Percentiles rank a stretch among this genome's conserved stretches.
These are phyloP conservation scores for Pinus tabuliformis DNA, from an alignment of 75 land plant genomes.

Conservation along the genomic window DNA sequence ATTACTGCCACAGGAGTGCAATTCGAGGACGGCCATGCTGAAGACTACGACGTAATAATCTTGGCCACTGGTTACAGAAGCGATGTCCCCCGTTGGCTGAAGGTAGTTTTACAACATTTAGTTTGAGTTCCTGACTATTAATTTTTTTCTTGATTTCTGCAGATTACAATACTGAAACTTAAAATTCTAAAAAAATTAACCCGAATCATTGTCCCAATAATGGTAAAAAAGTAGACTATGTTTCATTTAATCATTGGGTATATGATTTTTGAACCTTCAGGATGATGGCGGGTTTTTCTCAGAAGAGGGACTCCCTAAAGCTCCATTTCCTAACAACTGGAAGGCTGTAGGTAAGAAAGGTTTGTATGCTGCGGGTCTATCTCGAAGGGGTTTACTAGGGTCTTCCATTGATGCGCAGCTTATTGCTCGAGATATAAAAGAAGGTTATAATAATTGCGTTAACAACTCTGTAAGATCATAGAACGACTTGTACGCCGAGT, in stretches of 20 bases:
- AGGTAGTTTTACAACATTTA: constrained; percentile 9
- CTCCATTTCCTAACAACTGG: constrained; percentile 15
- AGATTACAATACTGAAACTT: too few species aligned
- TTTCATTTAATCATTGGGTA: too few species aligned
- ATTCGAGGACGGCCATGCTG: constrained; percentile 26
- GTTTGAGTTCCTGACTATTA: neutral
- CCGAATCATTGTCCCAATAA: too few species aligned
- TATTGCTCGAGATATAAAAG: constrained; percentile 29
- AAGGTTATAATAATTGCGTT: too few species aligned
- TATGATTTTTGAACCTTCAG: neutral
- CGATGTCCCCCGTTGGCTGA: constrained; percentile 38
- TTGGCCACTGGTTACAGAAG: constrained; percentile 43
- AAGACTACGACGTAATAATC: constrained; percentile 26
- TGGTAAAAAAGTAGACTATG: too few species aligned
- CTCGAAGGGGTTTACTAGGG: constrained; percentile 33
- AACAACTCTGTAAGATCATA: too few species aligned
- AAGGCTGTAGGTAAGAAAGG: constrained; percentile 21
- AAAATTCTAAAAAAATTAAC: too few species aligned
- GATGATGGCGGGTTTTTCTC: constrained; percentile 30
- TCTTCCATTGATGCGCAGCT: constrained; percentile 32
- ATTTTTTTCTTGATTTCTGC: too few species aligned
- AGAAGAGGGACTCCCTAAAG: constrained; percentile 5
- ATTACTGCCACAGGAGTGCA: constrained; percentile 18
- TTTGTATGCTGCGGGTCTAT: constrained; percentile 35
- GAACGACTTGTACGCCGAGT: too few species aligned